These are phyloP conservation scores for Dendrocalamus sinicus DNA, from an alignment of 176 grass and related monocot species.

Conservation along the genomic window DNA sequence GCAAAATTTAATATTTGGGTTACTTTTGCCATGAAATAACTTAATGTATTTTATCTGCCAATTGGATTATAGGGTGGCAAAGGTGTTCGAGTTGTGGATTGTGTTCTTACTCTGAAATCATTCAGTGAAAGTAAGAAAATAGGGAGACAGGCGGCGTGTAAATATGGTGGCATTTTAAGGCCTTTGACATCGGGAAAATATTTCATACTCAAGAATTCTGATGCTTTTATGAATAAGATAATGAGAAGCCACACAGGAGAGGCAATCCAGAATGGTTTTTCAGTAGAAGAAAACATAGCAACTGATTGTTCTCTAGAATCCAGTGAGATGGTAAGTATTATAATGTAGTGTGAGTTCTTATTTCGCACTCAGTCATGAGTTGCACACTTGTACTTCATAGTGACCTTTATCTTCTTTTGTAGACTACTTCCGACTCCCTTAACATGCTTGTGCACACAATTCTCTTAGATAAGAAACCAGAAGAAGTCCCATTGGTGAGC, in stretches of 20 bases:
- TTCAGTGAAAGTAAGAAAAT: slow-evolving; percentile 62
- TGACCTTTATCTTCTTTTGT: slow-evolving; percentile 32
- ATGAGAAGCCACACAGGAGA: slow-evolving; percentile 53
- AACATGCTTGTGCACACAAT: slow-evolving; percentile 56
- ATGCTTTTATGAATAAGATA: slow-evolving; percentile 81
- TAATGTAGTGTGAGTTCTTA: neutral
- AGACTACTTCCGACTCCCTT: slow-evolving; percentile 63
- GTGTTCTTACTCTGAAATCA: slow-evolving; percentile 79
- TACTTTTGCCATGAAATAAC: neutral
- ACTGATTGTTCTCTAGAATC: slow-evolving; percentile 59
- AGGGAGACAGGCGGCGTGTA: slow-evolving; percentile 51
- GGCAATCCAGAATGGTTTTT: slow-evolving; percentile 45
- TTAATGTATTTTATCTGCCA: slow-evolving; percentile 34
- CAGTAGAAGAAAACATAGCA: slow-evolving; percentile 50
- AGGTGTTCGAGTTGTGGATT: slow-evolving; percentile 75
- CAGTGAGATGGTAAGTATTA: slow-evolving; percentile 61
- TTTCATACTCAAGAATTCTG: slow-evolving; percentile 81
- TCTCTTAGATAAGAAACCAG: slow-evolving; percentile 79
- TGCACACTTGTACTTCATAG: neutral
- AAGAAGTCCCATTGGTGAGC: slow-evolving; percentile 81
- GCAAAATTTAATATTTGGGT: neutral
- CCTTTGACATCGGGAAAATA: slow-evolving; percentile 55
- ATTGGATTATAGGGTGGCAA: slow-evolving; percentile 75
- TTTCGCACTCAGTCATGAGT: neutral
- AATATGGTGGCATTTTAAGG: slow-evolving; percentile 57